Conservation (phyloP, 2,329 filamentous ascomycete genomes). For the Colletotrichum theobromicola region DNA sequence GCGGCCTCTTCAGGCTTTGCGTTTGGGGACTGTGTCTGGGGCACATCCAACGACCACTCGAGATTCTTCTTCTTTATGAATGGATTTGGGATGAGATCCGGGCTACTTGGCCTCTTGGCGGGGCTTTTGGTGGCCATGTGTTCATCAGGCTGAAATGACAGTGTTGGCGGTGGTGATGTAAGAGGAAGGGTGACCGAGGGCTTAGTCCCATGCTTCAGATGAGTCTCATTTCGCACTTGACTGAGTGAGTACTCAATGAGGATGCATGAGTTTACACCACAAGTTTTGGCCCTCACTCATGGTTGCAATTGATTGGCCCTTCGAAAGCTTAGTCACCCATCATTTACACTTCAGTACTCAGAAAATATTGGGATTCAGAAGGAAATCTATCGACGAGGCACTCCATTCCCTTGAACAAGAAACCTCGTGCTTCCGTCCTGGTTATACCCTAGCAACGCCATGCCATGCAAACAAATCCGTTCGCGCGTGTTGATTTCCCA, state of each 20-base stretch:
- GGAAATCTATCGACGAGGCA: neutral
- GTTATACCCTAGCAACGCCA: conserved; percentile 20
- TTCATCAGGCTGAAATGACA: neutral
- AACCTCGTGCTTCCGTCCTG: conserved; percentile 1
- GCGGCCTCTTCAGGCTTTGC: neutral
- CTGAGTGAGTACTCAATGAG: neutral
- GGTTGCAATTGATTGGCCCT: neutral
- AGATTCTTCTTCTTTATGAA: conserved; percentile 53
- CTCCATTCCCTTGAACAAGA: neutral
- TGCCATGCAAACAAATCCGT: conserved; percentile 21
- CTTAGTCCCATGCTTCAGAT: neutral
- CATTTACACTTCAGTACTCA: neutral
- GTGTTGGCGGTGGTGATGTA: neutral
- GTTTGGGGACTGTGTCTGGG: neutral
- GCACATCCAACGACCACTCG: conserved; percentile 42
- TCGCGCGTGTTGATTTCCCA: neutral
- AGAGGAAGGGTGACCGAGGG: neutral
- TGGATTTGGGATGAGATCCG: conserved; percentile 46
- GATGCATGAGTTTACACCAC: neutral
- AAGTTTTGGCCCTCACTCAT: neutral
- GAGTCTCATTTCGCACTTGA: neutral
- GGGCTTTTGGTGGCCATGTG: conserved; percentile 30
- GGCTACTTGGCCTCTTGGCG: conserved; percentile 35
- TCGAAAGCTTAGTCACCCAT: neutral
- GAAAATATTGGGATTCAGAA: neutral